Conservation (phyloP, 768 basidiomycete genomes). For the Tricholoma terreum region DNA sequence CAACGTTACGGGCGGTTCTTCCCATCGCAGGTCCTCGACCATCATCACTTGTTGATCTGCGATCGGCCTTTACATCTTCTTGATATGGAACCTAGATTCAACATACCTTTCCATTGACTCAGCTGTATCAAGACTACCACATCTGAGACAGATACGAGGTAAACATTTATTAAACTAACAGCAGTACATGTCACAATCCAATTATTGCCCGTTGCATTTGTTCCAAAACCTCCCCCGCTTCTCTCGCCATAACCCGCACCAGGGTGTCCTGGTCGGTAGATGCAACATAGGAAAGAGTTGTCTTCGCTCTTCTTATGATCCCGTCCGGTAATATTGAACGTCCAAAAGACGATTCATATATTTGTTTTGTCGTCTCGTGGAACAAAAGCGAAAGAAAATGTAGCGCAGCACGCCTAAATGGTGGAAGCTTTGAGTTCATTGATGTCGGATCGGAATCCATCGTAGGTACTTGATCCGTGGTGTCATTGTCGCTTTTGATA, state of each 20-base stretch:
- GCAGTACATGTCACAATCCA: constrained; percentile 27
- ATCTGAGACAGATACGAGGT: constrained; percentile 96
- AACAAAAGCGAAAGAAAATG: constrained; percentile 74
- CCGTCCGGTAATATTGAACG: constrained; percentile 30
- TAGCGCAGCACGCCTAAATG: constrained; percentile 82
- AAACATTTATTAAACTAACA: constrained; percentile 30
- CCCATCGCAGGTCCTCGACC: constrained; percentile 19
- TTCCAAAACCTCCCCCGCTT: constrained; percentile 54
- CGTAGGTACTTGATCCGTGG: constrained; percentile 21
- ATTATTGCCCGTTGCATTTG: constrained; percentile 47
- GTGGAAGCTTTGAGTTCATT: constrained; percentile 63
- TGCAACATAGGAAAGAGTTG: constrained; percentile 67
- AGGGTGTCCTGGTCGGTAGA: constrained; percentile 70
- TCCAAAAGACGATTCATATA: constrained; percentile 41
- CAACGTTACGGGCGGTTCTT: constrained; percentile 4
- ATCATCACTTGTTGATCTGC: constrained; percentile 17
- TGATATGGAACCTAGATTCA: constrained; percentile 52
- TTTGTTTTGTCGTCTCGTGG: constrained; percentile 50
- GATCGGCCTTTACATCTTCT: constrained; percentile 10
- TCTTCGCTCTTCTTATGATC: constrained; percentile 47
- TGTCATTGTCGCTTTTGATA: constrained; percentile 7
- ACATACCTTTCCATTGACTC: constrained; percentile 79
- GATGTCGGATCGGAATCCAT: constrained; percentile 61
- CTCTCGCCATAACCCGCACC: constrained; percentile 74
- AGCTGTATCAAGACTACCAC: constrained; percentile 57